A percentile compares a stretch with the other conserved stretches of the same genome.
Conservation (phyloP, 306 rosid species). For the Phaseolus lunatus region DNA sequence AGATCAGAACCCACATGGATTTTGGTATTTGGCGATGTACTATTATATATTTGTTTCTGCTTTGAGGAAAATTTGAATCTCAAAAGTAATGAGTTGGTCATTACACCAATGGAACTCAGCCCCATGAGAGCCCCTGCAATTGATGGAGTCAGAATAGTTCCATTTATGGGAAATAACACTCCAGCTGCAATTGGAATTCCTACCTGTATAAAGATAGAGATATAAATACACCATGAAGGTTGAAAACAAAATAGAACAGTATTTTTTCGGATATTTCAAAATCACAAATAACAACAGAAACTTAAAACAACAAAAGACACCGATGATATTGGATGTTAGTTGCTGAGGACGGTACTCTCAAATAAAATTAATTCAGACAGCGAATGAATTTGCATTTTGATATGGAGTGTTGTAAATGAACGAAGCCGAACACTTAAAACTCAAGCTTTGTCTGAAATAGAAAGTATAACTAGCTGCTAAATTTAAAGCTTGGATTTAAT, state of each 20-base stretch:
- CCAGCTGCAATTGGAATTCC: constrained; percentile 99
- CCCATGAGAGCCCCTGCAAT: constrained; percentile 99
- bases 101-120: constrained; percentile 87
- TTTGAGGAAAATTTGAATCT: constrained; percentile 71
- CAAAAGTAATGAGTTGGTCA: constrained; percentile 82
- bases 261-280: constrained; percentile 8
- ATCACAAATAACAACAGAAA: neutral
- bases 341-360: too few relatives aligned
- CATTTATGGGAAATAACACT: constrained; percentile 79
- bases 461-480: neutral
- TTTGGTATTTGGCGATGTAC: constrained; percentile 41
- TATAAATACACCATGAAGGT: constrained; percentile 33
- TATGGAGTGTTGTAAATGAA: neutral
- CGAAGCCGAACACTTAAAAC: neutral
- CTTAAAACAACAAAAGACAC: constrained; percentile 10
- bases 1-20: constrained; percentile 45
- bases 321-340: too few relatives aligned
- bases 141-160: constrained; percentile 90
- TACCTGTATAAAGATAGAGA: constrained; percentile 61
- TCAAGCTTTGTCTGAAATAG: neutral
- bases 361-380: neutral
- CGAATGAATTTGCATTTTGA: constrained; percentile 7
- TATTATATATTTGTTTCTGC: constrained; percentile 57
- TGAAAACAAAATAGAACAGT: neutral
- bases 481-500: too few relatives aligned